phyloP scores from a whole-genome alignment of 257 asterid species.

The Cruciata laevipes region DNA sequence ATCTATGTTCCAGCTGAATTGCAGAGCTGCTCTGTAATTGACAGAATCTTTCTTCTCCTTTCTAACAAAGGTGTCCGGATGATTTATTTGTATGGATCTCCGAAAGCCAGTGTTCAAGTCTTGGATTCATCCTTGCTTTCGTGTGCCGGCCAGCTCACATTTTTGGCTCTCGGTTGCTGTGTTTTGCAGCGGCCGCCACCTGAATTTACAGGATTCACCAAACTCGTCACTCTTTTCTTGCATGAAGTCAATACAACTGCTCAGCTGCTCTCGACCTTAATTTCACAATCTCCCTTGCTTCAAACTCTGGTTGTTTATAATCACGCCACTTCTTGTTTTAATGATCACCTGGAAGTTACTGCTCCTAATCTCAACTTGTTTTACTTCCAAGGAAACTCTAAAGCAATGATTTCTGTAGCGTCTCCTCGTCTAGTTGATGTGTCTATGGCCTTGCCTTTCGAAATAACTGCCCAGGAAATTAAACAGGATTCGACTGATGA shows the following conservation, averaged over 20 bases:
- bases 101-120: background rate
- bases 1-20: background rate
- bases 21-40: slow-evolving; percentile 4
- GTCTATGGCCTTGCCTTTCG: background rate
- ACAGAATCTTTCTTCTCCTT: background rate
- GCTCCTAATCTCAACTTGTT: background rate
- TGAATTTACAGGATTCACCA: slow-evolving; percentile 6
- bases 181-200: background rate
- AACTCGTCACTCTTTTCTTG: background rate
- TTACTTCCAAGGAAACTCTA: background rate
- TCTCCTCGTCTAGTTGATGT: background rate
- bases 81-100: background rate
- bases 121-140: background rate
- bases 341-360: background rate
- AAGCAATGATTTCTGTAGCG: background rate
- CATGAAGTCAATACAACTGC: background rate
- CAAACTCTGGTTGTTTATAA: too few relatives aligned
- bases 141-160: too few relatives aligned
- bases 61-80: slow-evolving; percentile 2
- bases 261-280: background rate
- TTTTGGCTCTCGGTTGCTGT: background rate
- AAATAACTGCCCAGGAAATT: background rate
- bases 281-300: background rate
- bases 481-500: background rate
- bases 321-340: too few relatives aligned